Evolutionary conservation across 139 green algal genomes (phyloP).

Genomic region (Chlamydomonas schloesseri): DNA sequence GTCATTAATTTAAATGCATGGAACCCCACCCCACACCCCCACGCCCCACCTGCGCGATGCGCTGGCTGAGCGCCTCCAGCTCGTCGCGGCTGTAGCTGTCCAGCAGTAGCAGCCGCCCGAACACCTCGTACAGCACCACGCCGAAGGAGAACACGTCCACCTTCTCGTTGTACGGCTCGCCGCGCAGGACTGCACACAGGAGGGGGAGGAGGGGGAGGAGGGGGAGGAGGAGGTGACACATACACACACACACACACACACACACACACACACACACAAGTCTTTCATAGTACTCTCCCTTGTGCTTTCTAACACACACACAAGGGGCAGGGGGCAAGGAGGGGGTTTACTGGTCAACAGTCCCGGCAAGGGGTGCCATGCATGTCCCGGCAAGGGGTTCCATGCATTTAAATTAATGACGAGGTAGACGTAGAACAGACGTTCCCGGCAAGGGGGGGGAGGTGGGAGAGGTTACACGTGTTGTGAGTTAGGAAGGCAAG

Average conservation of each 20-base stretch:
- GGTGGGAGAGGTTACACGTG: no score
- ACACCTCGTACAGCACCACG: constrained; percentile 44
- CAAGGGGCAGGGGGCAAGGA: no score
- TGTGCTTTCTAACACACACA: no score
- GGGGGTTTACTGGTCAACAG: no score
- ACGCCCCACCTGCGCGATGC: constrained; percentile 1
- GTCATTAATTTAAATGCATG: no score
- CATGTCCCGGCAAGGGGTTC: no score
- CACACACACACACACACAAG: neutral
- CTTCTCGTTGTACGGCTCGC: constrained; percentile 50
- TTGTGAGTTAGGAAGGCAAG: no score
- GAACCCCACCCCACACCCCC: neutral
- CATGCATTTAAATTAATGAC: no score
- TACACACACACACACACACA: neutral
- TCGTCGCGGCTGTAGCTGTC: constrained; percentile 32
- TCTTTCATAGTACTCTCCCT: no score
- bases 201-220: neutral
- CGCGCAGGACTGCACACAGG: constrained; percentile 14
- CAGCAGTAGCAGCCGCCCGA: constrained; percentile 36
- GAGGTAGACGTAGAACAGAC: no score
- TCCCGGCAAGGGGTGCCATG: no score
- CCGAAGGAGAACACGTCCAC: constrained; percentile 45
- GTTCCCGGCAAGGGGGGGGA: no score
- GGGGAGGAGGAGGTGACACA: neutral
- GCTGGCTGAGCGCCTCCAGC: constrained; percentile 26